Base-by-base conservation (phyloP, 768 basidiomycete species). In the Lactifluus pinguis region DNA sequence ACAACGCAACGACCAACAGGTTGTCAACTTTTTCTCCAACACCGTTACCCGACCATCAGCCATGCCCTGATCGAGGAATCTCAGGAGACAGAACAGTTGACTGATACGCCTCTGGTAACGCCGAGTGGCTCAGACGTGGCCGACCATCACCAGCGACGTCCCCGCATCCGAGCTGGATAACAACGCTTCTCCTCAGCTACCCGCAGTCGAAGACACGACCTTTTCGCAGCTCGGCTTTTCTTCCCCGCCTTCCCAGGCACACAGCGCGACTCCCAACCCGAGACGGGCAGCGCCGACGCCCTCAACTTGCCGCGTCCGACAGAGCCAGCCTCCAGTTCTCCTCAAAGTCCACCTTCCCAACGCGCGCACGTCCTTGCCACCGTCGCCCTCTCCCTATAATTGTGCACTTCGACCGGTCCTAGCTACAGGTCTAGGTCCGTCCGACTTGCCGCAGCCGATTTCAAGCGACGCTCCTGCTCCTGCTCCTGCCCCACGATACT, bases 101-200 rank as follows among this genome's bases (percentile, higher is more conserved):
- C 83, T 57, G 73, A 76, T 48, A 82, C 84, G 0, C 83, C 85
- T 11, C 57, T 78, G 34, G 73, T 79, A 36, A 82, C 83, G 8
- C 82, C 83, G 4, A 79, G 80, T 55, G 80, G 81, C 41, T 82
- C 82, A n/a, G 14, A 75, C 76, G 56, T 80, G 77, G 76, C 70
- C 69, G 34, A 62, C 73, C 32, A 57, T 67, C 61, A 69, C 67
- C 10, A 73, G 70, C 62, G 67, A 69, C 41, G 59, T 73, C 2
- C 71, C 77, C 38, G 57, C 71, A 10, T 76, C 77, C 6, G 76
- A 76, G 64, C 65, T 76, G 25, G 75, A 78, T 38, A 38, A 38
- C 56, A 64, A 70, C 25, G 25, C 25, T 73, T n/a, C n/a, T n/a
- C n/a, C 69, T 34, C 75, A 74, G 48, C 53, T 66, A 42, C 57